Evolutionary conservation across 2,329 filamentous ascomycete genomes (phyloP), one percentile per base, ranked within the genome.

Genomic region (Sarocladium strictum): DNA sequence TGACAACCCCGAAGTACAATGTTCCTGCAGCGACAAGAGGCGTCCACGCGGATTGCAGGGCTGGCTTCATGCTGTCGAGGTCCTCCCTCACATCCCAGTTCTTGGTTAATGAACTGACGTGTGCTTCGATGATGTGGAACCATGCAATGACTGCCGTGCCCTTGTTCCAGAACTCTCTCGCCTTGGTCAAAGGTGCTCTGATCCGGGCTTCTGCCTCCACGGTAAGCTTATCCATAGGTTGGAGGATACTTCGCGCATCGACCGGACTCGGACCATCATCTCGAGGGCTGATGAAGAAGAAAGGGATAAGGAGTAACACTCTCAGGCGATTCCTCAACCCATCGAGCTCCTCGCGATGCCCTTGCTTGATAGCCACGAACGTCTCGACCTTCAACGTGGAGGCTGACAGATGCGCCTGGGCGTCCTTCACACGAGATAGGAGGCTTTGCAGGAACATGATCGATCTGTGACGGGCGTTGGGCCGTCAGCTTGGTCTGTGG

Each of bases 241-340:
- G 11, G 7, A 47, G 24, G 11, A 47, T 27, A 9, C 24, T 11
- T 26, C 24, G 21, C 3, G 24, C 43, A 23, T 47, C 43, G 23
- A 47, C 21, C 9, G 14, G 43, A 10, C 3, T 6, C 17, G 43
- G 43, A 9, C 14, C 7, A 24, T n/a, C n/a, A 7, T 23, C 29
- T 29, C 24, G 10, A n/a, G 43, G 43, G 23, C 23, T n/a, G 35
- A 47, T n/a, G 43, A 47, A 27, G 43, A 47, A 47, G 43, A 47
- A 47, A n/a, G 43, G 43, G 7, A 47, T 47, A 3, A 27, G 23
- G n/a, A 47, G 43, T 3, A 47, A 24, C 23, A 23, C 19, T 4
- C 12, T 7, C 5, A 43, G 17, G 7, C 40, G 40, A 9, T 17
- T 24, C 21, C 15, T 24, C 17, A 21, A 7, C 3, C 21, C 40